Percentiles rank a stretch among this genome's conserved stretches.
Evolutionary conservation across 164 flowering plant genomes (phyloP).

Genomic region (Umbellularia californica): DNA sequence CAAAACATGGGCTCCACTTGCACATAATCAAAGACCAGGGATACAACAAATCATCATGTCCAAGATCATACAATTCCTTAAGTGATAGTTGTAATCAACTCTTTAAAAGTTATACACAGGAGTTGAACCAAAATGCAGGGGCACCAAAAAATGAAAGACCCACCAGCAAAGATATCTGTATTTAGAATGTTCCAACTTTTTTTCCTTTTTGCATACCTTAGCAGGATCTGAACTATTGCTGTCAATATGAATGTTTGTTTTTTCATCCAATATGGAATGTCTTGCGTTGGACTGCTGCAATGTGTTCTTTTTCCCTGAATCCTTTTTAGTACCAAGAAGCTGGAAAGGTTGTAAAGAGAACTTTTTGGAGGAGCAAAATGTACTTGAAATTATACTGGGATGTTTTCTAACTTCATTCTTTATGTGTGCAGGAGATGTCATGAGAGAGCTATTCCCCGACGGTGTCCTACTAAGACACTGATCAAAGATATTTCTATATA

Average conservation of each 20-base stretch:
- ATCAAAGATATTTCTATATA: conserved; percentile 73
- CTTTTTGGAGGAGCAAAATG: conserved; percentile 83
- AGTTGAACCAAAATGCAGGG: too few species aligned
- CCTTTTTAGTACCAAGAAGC: conserved; percentile 41
- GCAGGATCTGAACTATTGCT: conserved; percentile 22
- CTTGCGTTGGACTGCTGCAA: conserved; percentile 30
- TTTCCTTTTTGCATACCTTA: conserved; percentile 36
- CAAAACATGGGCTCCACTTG: too few species aligned
- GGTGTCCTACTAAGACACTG: conserved; percentile 50
- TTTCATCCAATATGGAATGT: conserved; percentile 33
- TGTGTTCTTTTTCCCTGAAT: conserved; percentile 35
- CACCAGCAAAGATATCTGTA: too few species aligned
- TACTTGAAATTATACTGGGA: conserved; percentile 69
- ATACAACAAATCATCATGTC: conserved; percentile 16
- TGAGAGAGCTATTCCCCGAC: conserved; percentile 56
- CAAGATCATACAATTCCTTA: conserved; percentile 63
- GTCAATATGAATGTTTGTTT: conserved; percentile 24
- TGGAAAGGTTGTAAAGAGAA: conserved; percentile 61
- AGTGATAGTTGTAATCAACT: too few species aligned
- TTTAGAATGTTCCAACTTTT: too few species aligned
- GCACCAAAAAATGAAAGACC: too few species aligned
- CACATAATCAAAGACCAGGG: too few species aligned
- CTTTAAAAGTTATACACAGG: too few species aligned
- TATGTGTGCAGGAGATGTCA: conserved; percentile 61
- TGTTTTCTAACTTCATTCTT: conserved; percentile 58